These are phyloP conservation scores for Globisporangium okanoganense DNA, from an alignment of 352 stramenopile genomes.

Conservation along the genomic window DNA sequence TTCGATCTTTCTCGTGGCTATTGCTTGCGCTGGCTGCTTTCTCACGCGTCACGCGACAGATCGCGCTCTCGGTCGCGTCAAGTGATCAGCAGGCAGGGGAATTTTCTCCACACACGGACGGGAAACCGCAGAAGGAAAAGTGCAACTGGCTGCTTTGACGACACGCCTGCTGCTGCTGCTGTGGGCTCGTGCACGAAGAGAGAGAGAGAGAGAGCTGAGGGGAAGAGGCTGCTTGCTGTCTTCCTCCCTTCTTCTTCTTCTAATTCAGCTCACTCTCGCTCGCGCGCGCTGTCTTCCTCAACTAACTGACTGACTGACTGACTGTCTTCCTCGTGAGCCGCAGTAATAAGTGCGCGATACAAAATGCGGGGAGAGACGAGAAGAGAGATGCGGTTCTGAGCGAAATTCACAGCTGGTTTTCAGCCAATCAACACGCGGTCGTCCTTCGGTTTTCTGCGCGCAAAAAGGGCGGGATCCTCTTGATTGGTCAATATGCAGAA, in stretches of 20 bases:
- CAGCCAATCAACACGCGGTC: background rate
- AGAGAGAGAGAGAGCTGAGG: no score
- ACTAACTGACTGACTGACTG: background rate
- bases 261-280: background rate
- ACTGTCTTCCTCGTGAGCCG: background rate
- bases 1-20: constrained; percentile 7
- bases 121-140: background rate
- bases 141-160: background rate
- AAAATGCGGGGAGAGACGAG: background rate
- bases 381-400: constrained; percentile 1
- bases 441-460: background rate
- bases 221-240: background rate
- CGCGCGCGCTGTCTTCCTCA: constrained; percentile 2
- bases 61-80: background rate
- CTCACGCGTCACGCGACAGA: no score
- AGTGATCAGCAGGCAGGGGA: background rate
- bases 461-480: background rate
- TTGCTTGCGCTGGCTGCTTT: background rate
- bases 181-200: background rate
- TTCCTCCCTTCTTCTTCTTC: background rate
- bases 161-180: background rate
- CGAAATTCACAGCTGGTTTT: background rate
- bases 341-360: background rate
- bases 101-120: background rate
- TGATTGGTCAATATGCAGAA: background rate